A percentile compares a stretch with the other conserved stretches of the same genome.
Evolutionary conservation across 202 grass and related monocot genomes (phyloP).

Genomic region (Eragrostis tef): DNA sequence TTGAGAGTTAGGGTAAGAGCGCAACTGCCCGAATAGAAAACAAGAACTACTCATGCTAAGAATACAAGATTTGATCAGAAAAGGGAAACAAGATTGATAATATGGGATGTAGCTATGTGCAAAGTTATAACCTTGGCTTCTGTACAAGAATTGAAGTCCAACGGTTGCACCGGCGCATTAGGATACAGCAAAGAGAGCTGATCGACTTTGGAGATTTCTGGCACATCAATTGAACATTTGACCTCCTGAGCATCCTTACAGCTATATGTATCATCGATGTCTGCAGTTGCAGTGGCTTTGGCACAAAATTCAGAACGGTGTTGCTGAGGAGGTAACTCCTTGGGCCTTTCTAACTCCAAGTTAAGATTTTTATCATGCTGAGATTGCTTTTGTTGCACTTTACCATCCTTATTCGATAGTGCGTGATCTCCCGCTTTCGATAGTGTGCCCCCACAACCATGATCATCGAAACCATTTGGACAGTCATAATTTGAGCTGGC

Average conservation of each 20-base stretch:
- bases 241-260: slow-evolving; percentile 38
- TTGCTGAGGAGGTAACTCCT: slow-evolving; percentile 39
- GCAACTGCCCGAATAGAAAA: not conserved
- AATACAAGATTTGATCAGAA: slow-evolving; percentile 1
- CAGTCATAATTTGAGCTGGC: no score
- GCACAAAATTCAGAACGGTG: slow-evolving; percentile 36
- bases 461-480: no score
- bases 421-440: no score
- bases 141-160: slow-evolving; percentile 41
- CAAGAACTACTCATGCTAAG: slow-evolving; percentile 18
- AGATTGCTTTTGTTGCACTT: slow-evolving; percentile 40
- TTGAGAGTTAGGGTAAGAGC: no score
- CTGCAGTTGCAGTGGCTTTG: slow-evolving; percentile 38
- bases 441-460: no score
- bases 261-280: slow-evolving; percentile 32
- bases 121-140: slow-evolving; percentile 47
- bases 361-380: slow-evolving; percentile 11
- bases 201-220: slow-evolving; percentile 45
- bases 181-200: slow-evolving; percentile 28
- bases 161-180: slow-evolving; percentile 9
- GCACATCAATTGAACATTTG: slow-evolving; percentile 45
- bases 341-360: slow-evolving; percentile 47
- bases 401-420: slow-evolving; percentile 9
- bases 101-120: slow-evolving; percentile 7
- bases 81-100: slow-evolving; percentile 18